phyloP scores from a whole-genome alignment of 1,139 yeast species.

The Casaregolazyma lundiana region DNA sequence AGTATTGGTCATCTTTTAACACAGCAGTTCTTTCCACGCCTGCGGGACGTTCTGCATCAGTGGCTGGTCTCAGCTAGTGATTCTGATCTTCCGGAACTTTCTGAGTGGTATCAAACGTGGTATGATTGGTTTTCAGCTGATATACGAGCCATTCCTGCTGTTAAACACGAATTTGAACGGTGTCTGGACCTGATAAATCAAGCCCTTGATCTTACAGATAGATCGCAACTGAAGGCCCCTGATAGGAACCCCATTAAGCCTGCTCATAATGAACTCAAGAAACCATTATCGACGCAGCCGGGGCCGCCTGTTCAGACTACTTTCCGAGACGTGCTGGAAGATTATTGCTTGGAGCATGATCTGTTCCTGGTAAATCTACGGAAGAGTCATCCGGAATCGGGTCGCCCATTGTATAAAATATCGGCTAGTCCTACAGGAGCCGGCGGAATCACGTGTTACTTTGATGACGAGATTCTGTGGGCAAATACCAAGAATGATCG shows the following conservation, averaged over 20 bases:
- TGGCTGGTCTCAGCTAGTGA: slow-evolving; percentile 27
- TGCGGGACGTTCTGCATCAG: slow-evolving; percentile 28
- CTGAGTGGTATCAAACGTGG: slow-evolving; percentile 35
- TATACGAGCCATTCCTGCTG: slow-evolving; percentile 20
- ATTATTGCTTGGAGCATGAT: slow-evolving; percentile 36
- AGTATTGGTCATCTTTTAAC: slow-evolving; percentile 27
- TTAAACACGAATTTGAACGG: slow-evolving; percentile 25
- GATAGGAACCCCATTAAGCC: not conserved
- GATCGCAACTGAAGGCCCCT: not conserved
- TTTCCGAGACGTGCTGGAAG: slow-evolving; percentile 50
- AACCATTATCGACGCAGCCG: not conserved
- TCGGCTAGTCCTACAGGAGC: slow-evolving; percentile 31
- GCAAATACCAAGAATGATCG: slow-evolving; percentile 21
- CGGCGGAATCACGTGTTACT: slow-evolving; percentile 34
- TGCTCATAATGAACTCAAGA: not conserved
- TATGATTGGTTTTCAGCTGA: slow-evolving; percentile 26
- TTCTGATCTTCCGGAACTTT: slow-evolving; percentile 24
- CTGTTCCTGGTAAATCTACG: slow-evolving; percentile 35
- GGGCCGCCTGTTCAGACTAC: slow-evolving; percentile 20
- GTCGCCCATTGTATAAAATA: slow-evolving; percentile 37
- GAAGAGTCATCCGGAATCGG: slow-evolving; percentile 32
- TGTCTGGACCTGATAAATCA: slow-evolving; percentile 36
- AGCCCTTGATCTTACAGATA: slow-evolving; percentile 26
- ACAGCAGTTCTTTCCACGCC: slow-evolving; percentile 33
- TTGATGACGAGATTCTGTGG: slow-evolving; percentile 48